phyloP scores from a whole-genome alignment of 495 filamentous ascomycete genomes.

The Annulohypoxylon stygium region DNA sequence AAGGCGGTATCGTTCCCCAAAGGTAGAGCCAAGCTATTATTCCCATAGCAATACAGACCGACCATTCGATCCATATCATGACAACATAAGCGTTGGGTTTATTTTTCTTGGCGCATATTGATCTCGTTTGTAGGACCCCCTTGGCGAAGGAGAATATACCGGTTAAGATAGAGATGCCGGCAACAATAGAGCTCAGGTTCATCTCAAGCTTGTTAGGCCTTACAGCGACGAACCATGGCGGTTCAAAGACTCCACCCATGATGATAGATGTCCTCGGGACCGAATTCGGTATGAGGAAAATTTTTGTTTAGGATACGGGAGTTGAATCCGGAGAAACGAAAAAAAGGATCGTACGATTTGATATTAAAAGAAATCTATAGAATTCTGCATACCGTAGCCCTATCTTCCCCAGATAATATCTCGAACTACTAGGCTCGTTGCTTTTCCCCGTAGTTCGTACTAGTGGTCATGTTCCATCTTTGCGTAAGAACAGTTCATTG shows the following conservation, averaged over 20 bases:
- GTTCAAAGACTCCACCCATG: conserved; percentile 1
- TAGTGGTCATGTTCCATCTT: not conserved
- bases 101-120: not conserved
- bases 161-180: conserved; percentile 1
- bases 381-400: not conserved
- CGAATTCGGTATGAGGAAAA: not conserved
- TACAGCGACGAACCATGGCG: conserved; percentile 4
- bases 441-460: too few species aligned
- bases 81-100: not conserved
- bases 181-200: conserved; percentile 6
- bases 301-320: not conserved
- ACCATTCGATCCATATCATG: conserved; percentile 7
- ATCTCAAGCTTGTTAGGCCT: conserved; percentile 13
- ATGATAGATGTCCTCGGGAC: not conserved
- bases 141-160: conserved; percentile 10
- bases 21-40: conserved; percentile 1
- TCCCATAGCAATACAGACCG: conserved; percentile 2
- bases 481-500: not conserved
- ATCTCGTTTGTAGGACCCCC: not conserved
- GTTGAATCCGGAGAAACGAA: not conserved
- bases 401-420: too few species aligned
- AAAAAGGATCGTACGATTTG: not conserved
- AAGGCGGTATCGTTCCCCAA: not conserved
- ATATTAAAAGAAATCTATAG: not conserved
- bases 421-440: too few species aligned